Evolutionary conservation across 805 yeast genomes (phyloP).

Genomic region (Starmerella tilneyi): DNA sequence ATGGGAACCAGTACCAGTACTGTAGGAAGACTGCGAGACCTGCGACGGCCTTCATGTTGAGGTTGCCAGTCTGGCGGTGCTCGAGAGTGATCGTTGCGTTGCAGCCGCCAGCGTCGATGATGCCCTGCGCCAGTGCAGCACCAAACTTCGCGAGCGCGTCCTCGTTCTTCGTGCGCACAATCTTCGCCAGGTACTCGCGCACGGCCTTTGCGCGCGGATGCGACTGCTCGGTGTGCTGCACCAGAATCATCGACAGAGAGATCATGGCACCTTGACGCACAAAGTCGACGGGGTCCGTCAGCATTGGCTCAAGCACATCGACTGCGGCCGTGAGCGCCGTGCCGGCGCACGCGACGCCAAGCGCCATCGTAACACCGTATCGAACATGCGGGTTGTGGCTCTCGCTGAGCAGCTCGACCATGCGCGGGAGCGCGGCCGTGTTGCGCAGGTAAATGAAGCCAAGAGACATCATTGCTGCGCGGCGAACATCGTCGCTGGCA

Average conservation of each 20-base stretch:
- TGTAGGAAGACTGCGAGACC: constrained; percentile 85
- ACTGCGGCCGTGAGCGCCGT: constrained; percentile 79
- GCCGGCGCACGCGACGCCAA: constrained; percentile 96
- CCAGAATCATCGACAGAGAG: constrained; percentile 81
- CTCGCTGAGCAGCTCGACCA: constrained; percentile 84
- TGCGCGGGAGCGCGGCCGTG: constrained; percentile 85
- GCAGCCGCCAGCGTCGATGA: constrained; percentile 96
- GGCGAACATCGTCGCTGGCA: constrained; percentile 89
- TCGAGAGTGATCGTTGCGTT: constrained; percentile 90
- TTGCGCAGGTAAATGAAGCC: constrained; percentile 88
- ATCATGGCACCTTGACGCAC: constrained; percentile 96
- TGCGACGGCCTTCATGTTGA: constrained; percentile 82
- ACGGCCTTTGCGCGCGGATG: constrained; percentile 70
- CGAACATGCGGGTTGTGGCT: constrained; percentile 97
- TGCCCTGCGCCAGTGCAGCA: constrained; percentile 93
- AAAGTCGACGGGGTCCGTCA: constrained; percentile 90
- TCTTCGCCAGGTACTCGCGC: constrained; percentile 61
- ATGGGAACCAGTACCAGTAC: constrained; percentile 98
- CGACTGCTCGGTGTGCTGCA: constrained; percentile 71
- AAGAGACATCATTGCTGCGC: constrained; percentile 85
- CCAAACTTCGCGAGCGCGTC: constrained; percentile 97
- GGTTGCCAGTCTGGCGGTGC: constrained; percentile 76
- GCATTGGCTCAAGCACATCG: constrained; percentile 83
- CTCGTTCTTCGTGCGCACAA: constrained; percentile 80
- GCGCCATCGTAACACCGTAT: constrained; percentile 94